phyloP scores from a whole-genome alignment of 2,329 filamentous ascomycete genomes.

The Emergomyces orientalis region DNA sequence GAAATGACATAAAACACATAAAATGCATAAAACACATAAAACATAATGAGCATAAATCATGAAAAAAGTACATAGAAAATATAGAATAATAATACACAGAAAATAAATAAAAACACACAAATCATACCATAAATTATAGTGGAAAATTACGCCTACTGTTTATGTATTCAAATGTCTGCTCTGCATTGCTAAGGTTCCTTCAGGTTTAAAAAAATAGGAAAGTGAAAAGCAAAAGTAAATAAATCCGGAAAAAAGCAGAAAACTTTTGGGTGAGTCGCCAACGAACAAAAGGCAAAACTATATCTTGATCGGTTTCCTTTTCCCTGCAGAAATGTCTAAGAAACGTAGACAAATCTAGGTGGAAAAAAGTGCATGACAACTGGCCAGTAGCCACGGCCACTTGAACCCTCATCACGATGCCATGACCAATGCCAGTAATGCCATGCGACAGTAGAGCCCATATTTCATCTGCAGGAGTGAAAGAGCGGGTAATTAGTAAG shows the following conservation, averaged over 20 bases:
- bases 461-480: slow-evolving; percentile 73
- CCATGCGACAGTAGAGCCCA: slow-evolving; percentile 96
- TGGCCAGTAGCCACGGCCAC: not conserved
- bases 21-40: slow-evolving; percentile 12
- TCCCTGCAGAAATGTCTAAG: not conserved
- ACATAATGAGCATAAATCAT: slow-evolving; percentile 6
- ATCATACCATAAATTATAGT: slow-evolving; percentile 8
- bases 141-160: not conserved
- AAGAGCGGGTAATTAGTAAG: slow-evolving; percentile 34
- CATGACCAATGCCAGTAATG: slow-evolving; percentile 88
- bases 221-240: not conserved
- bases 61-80: not conserved
- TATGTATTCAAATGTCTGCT: slow-evolving; percentile 4
- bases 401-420: slow-evolving; percentile 33
- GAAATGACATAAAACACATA: slow-evolving; percentile 11
- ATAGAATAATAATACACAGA: not conserved
- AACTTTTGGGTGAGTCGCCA: slow-evolving; percentile 10
- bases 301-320: not conserved
- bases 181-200: slow-evolving; percentile 4
- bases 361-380: not conserved
- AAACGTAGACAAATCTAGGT: not conserved
- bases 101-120: not conserved
- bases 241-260: not conserved
- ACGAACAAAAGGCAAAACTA: slow-evolving; percentile 5
- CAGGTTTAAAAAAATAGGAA: not conserved